Conservation (phyloP, 169 alveolate species). For the Plasmodium inui region DNA sequence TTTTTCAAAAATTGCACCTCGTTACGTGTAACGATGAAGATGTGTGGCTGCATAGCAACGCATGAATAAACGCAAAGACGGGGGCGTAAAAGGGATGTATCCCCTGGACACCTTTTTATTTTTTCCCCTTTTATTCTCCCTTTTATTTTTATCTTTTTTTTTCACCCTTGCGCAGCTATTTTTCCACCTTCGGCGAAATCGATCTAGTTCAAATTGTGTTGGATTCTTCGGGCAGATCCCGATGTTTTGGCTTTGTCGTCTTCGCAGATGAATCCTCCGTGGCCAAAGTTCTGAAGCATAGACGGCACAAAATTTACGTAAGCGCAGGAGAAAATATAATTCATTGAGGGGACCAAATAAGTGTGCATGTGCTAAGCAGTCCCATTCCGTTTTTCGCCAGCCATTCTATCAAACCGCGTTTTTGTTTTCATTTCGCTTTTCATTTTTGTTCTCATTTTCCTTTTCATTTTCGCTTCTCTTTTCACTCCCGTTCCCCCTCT, state of each 20-base stretch:
- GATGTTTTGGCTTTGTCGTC: slow-evolving; percentile 71
- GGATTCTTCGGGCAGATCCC: slow-evolving; percentile 62
- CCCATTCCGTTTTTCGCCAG: background rate
- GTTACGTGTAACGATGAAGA: background rate
- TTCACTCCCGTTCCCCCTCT: background rate
- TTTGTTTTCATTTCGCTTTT: background rate
- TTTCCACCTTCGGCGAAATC: slow-evolving; percentile 48
- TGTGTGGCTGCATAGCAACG: background rate
- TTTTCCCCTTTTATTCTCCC: background rate
- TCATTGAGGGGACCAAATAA: background rate
- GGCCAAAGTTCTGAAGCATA: slow-evolving; percentile 61
- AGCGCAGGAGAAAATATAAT: background rate
- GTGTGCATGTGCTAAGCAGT: background rate
- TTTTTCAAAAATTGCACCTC: background rate
- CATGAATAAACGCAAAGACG: background rate
- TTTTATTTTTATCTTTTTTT: background rate
- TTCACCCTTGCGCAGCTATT: slow-evolving; percentile 24
- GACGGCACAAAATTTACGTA: slow-evolving; percentile 52
- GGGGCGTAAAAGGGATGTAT: background rate
- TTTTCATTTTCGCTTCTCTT: background rate
- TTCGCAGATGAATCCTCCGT: slow-evolving; percentile 47
- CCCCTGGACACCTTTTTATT: background rate
- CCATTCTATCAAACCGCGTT: background rate
- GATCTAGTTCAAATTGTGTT: slow-evolving; percentile 63
- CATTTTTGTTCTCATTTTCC: background rate